Percentiles rank a stretch among this genome's conserved stretches.
Conservation (phyloP, 805 yeast genomes). For the Jamesozyma lodderae region DNA sequence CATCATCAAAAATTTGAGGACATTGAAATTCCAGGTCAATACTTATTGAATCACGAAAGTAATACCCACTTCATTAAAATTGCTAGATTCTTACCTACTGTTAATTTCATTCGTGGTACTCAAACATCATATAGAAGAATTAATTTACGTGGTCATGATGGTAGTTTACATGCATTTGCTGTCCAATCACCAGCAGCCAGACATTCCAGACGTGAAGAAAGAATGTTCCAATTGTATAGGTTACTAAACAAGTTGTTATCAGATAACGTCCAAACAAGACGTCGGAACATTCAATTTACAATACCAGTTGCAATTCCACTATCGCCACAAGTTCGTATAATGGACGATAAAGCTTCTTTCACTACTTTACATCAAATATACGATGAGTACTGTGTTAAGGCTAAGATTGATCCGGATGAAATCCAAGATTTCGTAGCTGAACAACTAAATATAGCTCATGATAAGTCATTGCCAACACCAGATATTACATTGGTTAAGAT, state of each 20-base stretch:
- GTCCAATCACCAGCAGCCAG: conserved; percentile 97
- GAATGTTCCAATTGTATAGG: conserved; percentile 84
- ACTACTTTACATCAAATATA: conserved; percentile 73
- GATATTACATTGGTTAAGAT: conserved; percentile 81
- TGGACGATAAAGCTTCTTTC: conserved; percentile 71
- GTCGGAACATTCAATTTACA: conserved; percentile 75
- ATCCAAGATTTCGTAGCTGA: conserved; percentile 81
- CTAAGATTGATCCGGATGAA: conserved; percentile 72
- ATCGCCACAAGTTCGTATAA: conserved; percentile 86
- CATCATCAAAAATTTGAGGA: conserved; percentile 98
- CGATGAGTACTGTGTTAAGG: conserved; percentile 73
- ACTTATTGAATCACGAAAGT: conserved; percentile 76
- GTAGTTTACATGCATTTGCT: conserved; percentile 83
- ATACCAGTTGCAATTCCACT: conserved; percentile 88
- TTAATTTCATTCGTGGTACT: conserved; percentile 82
- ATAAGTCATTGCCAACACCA: conserved; percentile 88
- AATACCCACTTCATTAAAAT: conserved; percentile 88
- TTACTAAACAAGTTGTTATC: conserved; percentile 74
- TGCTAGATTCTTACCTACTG: conserved; percentile 82
- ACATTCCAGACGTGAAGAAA: conserved; percentile 92
- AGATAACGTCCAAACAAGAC: conserved; percentile 78
- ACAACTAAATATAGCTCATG: conserved; percentile 84
- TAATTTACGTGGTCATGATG: conserved; percentile 88
- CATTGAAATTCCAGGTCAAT: conserved; percentile 95
- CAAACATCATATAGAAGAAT: conserved; percentile 84